A percentile compares a stretch with the other conserved stretches of the same genome.
Conservation (phyloP, 1,139 yeast genomes). For the Protomyces lactucae-debilis region DNA sequence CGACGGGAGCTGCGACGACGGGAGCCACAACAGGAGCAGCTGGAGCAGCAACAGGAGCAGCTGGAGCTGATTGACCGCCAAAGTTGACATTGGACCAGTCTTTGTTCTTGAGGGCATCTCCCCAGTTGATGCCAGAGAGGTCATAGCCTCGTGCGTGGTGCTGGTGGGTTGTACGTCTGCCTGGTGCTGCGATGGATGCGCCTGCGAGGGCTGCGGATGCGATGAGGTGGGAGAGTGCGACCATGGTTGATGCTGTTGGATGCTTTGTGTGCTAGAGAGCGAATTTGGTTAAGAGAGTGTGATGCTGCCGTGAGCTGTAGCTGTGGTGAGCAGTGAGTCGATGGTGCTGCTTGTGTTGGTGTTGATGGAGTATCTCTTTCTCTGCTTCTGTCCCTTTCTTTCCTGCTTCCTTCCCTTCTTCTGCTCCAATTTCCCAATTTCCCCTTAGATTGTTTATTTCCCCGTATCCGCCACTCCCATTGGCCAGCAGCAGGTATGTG, state of each 20-base stretch:
- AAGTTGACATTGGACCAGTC: neutral
- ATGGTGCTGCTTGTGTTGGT: neutral
- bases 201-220: neutral
- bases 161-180: neutral
- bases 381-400: neutral
- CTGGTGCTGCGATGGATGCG: neutral
- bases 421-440: no score
- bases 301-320: neutral
- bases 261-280: neutral
- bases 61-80: neutral
- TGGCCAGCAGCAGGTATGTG: no score
- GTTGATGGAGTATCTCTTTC: neutral
- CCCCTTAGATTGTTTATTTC: no score
- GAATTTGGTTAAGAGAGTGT: neutral
- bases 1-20: conserved; percentile 6
- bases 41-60: neutral
- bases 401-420: no score
- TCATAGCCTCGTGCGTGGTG: neutral
- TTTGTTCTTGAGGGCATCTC: neutral
- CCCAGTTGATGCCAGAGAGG: neutral
- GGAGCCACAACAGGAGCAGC: neutral
- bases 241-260: neutral
- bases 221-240: neutral
- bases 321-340: neutral
- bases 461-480: no score